Base-by-base conservation (phyloP, 2,329 filamentous ascomycete species). In the Pleoardoris graminearum region DNA sequence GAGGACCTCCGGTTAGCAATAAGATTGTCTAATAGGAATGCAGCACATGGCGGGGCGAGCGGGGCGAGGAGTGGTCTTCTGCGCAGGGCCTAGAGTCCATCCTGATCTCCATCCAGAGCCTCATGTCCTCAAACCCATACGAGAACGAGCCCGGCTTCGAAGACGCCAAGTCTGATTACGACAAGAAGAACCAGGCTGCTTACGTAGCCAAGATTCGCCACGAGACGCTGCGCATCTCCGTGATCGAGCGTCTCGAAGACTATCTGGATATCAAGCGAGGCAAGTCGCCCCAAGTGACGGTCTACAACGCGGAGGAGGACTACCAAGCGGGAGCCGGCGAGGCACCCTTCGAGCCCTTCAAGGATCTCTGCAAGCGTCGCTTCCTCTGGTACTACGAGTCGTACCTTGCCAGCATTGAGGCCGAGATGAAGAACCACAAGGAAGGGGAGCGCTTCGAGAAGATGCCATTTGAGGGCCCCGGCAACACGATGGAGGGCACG, bases 351-450 rank as follows among this genome's bases (percentile, higher is more conserved):
- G 89, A 96, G 60, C 90, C 91, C 0, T 97, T 97, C 76, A 87
- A 86, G 60, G 93, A 97, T 66, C 79, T 96, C 4, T 90, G 88
- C 80, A 97, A 97, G 75, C 86, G 89, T 32, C 85, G 92, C 1
- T 97, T 97, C 69, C 78, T 97, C 12, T 97, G 94, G 94, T 97
- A 97, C 75, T 96, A 90, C 71, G 89, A 95, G 60, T 89, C 89
- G 3, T 97, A 97, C 67, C 77, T 94, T 19, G 77, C 82, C 3
- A 82, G 87, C 1, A 86, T 96, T 46, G 80, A 85, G 32, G 81
- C 85, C 54, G 88, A 86, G 23, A 72, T 76, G 25, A 72, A 77
- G 22, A 84, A 89, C 60, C 83, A 87, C 50, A 81, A 82, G 55
- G 84, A 87, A 54, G 82, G 84, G 2, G 76, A 84, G 32, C 56